Conservation (phyloP, 2,329 filamentous ascomycete species). For the Colletotrichum shisoi region DNA sequence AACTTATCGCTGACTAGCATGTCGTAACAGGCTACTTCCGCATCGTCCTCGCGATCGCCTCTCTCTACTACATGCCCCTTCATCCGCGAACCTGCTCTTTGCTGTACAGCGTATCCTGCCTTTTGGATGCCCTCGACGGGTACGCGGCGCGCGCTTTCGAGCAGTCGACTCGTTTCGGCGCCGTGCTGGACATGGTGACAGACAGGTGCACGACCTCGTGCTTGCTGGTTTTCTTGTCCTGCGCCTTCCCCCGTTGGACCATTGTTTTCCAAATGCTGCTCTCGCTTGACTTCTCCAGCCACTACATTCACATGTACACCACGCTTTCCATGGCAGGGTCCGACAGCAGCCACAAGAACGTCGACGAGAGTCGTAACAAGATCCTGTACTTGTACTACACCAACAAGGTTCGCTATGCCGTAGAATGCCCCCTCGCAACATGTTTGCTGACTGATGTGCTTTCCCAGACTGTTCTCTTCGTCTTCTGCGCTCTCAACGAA, state of each 20-base stretch:
- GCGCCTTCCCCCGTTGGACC: constrained; percentile 91
- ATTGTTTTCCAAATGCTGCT: constrained; percentile 95
- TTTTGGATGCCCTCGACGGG: constrained; percentile 94
- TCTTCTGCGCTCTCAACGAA: constrained; percentile 90
- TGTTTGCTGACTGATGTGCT: constrained; percentile 39
- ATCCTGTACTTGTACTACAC: constrained; percentile 93
- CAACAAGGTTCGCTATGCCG: constrained; percentile 73
- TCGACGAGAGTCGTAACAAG: constrained; percentile 88
- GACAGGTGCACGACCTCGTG: constrained; percentile 97
- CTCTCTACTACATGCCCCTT: constrained; percentile 98
- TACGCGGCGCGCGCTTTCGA: constrained; percentile 82
- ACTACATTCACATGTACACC: constrained; percentile 99
- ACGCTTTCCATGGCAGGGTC: constrained; percentile 86
- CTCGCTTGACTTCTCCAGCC: constrained; percentile 89
- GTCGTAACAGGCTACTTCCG: constrained; percentile 71
- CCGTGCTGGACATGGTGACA: constrained; percentile 98
- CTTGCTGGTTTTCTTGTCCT: constrained; percentile 90
- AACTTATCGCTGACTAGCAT: constrained; percentile 8
- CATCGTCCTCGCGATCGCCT: constrained; percentile 83
- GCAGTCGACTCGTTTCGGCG: constrained; percentile 94
- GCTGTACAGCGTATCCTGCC: constrained; percentile 91
- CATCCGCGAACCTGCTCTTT: constrained; percentile 95
- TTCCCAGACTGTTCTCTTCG: constrained; percentile 82
- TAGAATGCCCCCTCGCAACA: not conserved
- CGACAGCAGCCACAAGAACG: constrained; percentile 87